Base-by-base conservation (phyloP, 768 basidiomycete genomes). In the Boletus eberwhitei region DNA sequence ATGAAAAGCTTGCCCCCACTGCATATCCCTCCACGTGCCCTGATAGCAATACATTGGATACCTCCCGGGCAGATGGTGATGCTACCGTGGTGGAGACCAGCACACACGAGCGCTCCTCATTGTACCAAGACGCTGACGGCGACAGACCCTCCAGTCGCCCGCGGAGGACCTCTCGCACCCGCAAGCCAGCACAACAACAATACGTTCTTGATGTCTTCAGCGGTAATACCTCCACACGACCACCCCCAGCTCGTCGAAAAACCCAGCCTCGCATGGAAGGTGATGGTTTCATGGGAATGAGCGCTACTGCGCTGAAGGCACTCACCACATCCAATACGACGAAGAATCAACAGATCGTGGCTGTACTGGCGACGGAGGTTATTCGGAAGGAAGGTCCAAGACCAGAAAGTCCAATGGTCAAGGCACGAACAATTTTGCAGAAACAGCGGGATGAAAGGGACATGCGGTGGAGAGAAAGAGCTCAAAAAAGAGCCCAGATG, bases 401-500 rank as follows among this genome's bases (percentile, higher is more conserved):
- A 50, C 90, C 90, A 11, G 88, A 86, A 58, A 93, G 90, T 63
- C 90, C 90, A 7, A 78, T 75, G n/a, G 82, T 88, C 48, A 89
- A 88, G 68, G 78, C 87, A 43, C 79, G 80, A 61, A 89, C 87
- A 2, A 76, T 83, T 46, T 65, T 79, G 11, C 87, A 92, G 72
- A 80, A 83, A 59, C 77, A 85, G 63, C 77, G 80, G 54, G 88
- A 90, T 34, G 85, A 86, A 63, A 81, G 77, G 65, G 77, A 73
- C 7, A 72, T 67, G 53, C 75, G 78, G 58, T 70, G 87, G 57
- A 73, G 73, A 53, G 82, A 83, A 60, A 74, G 90, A 46, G 87
- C 88, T 3, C 75, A 76, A 55, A 76, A 83, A 59, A 76, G 85
- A 46, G 82, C 84, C n/a, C 73, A 75, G 61, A 71, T 77, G 64